Evolutionary conservation across 2,329 filamentous ascomycete genomes (phyloP).

Genomic region (Trichoderma aggressivum): DNA sequence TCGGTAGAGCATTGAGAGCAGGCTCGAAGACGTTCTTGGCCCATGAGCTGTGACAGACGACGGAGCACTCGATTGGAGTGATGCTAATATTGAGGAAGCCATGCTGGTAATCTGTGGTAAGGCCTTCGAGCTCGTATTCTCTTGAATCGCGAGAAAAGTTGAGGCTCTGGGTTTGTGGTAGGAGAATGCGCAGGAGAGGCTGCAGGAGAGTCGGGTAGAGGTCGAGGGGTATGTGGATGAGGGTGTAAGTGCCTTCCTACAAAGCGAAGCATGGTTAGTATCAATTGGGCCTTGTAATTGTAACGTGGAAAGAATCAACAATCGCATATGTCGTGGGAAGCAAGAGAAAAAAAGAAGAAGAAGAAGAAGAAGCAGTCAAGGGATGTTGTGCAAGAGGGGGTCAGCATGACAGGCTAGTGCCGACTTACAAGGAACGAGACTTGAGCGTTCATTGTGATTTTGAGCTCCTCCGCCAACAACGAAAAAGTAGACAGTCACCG

Average conservation of each 20-base stretch:
- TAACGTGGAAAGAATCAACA: background rate
- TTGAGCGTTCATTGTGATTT: slow-evolving; percentile 51
- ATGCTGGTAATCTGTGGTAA: slow-evolving; percentile 55
- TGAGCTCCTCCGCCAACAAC: background rate
- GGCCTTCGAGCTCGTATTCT: slow-evolving; percentile 42
- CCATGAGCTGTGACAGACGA: slow-evolving; percentile 79
- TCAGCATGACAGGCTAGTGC: background rate
- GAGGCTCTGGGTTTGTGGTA: slow-evolving; percentile 57
- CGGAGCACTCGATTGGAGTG: slow-evolving; percentile 86
- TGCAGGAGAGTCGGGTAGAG: slow-evolving; percentile 78
- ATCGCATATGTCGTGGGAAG: background rate
- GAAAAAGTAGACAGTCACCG: background rate
- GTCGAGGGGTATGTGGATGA: slow-evolving; percentile 85
- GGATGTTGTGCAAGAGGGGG: background rate
- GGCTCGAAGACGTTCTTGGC: slow-evolving; percentile 74
- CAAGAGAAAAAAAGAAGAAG: too few species aligned
- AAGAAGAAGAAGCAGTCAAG: background rate
- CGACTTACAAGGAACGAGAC: slow-evolving; percentile 55
- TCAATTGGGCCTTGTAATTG: background rate
- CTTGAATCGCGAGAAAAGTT: slow-evolving; percentile 35
- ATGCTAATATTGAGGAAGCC: slow-evolving; percentile 91
- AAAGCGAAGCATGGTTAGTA: background rate
- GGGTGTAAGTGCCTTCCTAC: slow-evolving; percentile 80
- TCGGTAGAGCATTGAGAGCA: slow-evolving; percentile 61
- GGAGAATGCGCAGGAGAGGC: slow-evolving; percentile 79